Base-by-base conservation (phyloP, 805 yeast genomes). In the Jamesozyma hellenica region DNA sequence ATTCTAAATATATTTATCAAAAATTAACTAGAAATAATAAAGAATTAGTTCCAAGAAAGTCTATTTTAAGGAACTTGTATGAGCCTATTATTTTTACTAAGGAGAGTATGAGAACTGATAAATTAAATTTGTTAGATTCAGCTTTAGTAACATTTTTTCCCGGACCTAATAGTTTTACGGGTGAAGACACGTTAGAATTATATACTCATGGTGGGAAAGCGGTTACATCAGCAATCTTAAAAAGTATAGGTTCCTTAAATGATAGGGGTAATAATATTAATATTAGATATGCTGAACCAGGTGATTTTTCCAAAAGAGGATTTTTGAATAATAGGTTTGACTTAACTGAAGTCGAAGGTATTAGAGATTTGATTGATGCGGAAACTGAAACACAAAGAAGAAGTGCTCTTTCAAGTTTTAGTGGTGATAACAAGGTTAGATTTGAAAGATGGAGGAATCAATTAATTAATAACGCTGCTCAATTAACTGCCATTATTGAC, bases 181-280 rank as follows among this genome's bases (percentile, higher is more conserved):
- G 98, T 1, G 97, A 92, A 57, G 96, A 90, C 50, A 50, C 82
- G 19, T 64, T 88, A 9, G 98, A 92, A 52, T 57, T 92, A n/a
- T 96, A 92, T 53, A 60, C 84, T 2, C 98, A 92, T 59, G 98
- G 98, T 3, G 96, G 97, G 4, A 76, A 72, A 11, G 96, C 97
- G 0, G 85, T 90, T 1, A 73, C 84, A 2, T 66, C 69, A 35
- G 71, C 86, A 0, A 82, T 88, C 0, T 51, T 88, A 35, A 64
- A 64, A 4, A 77, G 94, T 0, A 76, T 92, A 4, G 65, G 67
- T 30, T 39, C 50, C 0, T 48, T 81, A 4, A 82, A 82, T 50
- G 59, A 69, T 4, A 68, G 72, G 0, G 52, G 58, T 0, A 42
- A 51, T 1, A 47, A 53, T 11, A 47, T 42, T 4, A 67, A 67